Evolutionary conservation across 257 asterid species (phyloP).

Genomic region (Mitragyna speciosa): DNA sequence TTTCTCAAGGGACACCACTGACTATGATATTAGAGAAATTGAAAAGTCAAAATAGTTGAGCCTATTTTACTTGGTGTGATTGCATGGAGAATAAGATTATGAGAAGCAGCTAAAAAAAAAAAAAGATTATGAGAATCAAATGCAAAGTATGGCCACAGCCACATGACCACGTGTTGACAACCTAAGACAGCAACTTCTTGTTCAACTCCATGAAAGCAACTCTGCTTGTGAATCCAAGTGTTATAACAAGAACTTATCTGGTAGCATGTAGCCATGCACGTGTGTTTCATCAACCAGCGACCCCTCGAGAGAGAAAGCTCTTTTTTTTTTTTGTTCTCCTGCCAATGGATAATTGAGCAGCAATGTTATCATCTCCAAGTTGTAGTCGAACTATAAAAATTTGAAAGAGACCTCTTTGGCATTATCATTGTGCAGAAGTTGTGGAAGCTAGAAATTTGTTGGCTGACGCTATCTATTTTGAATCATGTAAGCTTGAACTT

Average conservation of each 20-base stretch:
- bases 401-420: neutral
- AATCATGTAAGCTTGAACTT: neutral
- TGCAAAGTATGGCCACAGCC: conserved; percentile 15
- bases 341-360: neutral
- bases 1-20: too few species aligned
- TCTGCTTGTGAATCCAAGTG: conserved; percentile 8
- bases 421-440: neutral
- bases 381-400: neutral
- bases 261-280: conserved; percentile 26
- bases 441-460: neutral
- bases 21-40: too few species aligned
- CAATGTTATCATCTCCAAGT: neutral
- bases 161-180: neutral
- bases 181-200: conserved; percentile 11
- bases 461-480: neutral
- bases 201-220: conserved; percentile 17
- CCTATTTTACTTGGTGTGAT: neutral
- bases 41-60: neutral
- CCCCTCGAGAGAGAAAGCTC: neutral
- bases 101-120: too few species aligned
- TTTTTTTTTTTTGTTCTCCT: neutral
- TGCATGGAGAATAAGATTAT: neutral
- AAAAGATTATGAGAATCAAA: neutral
- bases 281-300: conserved; percentile 36
- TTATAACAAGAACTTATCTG: neutral